Percentiles rank a stretch among this genome's conserved stretches.
Conservation (phyloP, 192 early-diverging fungal species). For the Kickxella alabastrina region DNA sequence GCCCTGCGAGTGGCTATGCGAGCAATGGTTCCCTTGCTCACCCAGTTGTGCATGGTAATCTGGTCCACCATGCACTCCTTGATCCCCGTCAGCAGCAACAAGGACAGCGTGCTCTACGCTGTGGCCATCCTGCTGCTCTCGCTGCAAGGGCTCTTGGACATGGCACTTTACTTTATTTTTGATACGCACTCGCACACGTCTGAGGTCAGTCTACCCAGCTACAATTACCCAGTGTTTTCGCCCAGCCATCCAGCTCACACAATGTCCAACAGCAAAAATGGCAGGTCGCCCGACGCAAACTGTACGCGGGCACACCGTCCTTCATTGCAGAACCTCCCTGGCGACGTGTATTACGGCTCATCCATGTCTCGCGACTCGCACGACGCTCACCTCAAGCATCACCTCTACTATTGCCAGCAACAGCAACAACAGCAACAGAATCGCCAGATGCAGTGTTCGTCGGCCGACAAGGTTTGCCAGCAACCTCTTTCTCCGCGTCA, state of each 20-base stretch:
- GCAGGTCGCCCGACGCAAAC: neutral
- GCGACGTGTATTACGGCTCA: conserved; percentile 6
- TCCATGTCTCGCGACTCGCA: conserved; percentile 4
- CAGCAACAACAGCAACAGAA: neutral
- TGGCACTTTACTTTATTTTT: conserved; percentile 44
- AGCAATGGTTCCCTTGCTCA: conserved; percentile 36
- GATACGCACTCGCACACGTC: conserved; percentile 37
- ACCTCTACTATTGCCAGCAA: conserved; percentile 1
- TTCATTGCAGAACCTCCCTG: conserved; percentile 5
- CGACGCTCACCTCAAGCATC: neutral
- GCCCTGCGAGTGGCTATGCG: conserved; percentile 36
- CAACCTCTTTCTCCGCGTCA: neutral
- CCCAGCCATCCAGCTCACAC: neutral
- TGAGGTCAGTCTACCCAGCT: conserved; percentile 23
- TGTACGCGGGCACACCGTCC: conserved; percentile 4
- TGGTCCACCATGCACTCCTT: conserved; percentile 37
- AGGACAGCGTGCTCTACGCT: conserved; percentile 6
- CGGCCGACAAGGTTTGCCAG: neutral
- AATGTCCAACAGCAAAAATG: neutral
- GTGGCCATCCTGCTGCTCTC: conserved; percentile 32
- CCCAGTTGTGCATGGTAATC: conserved; percentile 38
- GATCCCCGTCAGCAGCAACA: neutral
- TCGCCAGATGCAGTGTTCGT: neutral
- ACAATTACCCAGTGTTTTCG: neutral
- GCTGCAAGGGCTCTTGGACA: conserved; percentile 32